A percentile compares a stretch with the other conserved stretches of the same genome.
Conservation (phyloP, 2,329 filamentous ascomycete species). For the Penicillium sp. region DNA sequence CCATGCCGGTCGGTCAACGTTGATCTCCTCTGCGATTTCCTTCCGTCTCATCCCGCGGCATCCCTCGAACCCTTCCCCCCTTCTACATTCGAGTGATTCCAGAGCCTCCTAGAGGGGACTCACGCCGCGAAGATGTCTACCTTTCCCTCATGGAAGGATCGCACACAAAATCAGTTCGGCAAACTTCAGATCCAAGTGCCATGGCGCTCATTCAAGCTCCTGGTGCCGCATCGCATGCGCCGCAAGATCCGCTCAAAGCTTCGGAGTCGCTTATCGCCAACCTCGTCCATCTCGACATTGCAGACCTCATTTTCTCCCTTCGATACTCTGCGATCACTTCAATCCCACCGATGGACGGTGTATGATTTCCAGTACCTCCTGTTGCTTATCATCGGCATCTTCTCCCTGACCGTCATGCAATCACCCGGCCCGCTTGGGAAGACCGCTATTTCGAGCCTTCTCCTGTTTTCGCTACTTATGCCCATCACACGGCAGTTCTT, state of each 20-base stretch:
- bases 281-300: constrained; percentile 72
- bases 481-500: constrained; percentile 90
- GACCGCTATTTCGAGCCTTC: constrained; percentile 66
- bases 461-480: constrained; percentile 71
- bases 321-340: constrained; percentile 74
- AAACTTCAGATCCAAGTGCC: constrained; percentile 49
- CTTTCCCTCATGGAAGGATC: constrained; percentile 49
- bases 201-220: constrained; percentile 51
- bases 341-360: constrained; percentile 74
- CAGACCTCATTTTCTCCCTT: constrained; percentile 79
- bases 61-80: constrained; percentile 15
- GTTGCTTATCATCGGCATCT: constrained; percentile 71
- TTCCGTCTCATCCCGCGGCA: constrained; percentile 21
- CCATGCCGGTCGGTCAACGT: constrained; percentile 14
- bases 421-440: constrained; percentile 75
- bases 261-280: constrained; percentile 64
- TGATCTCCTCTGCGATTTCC: constrained; percentile 16
- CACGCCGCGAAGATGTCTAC: constrained; percentile 33
- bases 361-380: constrained; percentile 85
- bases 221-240: constrained; percentile 64
- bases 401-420: constrained; percentile 80
- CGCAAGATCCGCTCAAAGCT: constrained; percentile 69
- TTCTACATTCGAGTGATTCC: constrained; percentile 14
- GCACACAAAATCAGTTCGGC: constrained; percentile 43
- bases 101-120: constrained; percentile 22